Percentiles rank a stretch among this genome's conserved stretches.
These are phyloP conservation scores for Lactarius hatsudake DNA, from an alignment of 768 basidiomycete genomes.

Conservation along the genomic window DNA sequence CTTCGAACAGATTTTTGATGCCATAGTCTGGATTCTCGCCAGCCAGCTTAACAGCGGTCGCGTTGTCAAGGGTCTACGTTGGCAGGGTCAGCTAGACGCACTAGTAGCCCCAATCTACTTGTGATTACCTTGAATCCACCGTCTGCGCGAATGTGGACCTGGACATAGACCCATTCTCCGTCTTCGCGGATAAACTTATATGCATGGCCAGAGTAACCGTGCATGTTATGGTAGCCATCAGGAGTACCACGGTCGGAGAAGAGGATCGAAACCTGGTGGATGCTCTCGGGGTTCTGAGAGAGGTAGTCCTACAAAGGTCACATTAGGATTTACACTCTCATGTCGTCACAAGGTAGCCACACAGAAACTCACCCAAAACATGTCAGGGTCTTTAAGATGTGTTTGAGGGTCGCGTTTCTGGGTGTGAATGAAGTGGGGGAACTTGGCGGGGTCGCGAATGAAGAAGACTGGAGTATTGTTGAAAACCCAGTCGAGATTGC, in stretches of 20 bases:
- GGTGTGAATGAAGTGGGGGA: conserved; percentile 94
- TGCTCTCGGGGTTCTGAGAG: conserved; percentile 83
- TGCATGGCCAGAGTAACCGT: conserved; percentile 94
- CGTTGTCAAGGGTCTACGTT: conserved; percentile 63
- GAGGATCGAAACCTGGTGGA: conserved; percentile 85
- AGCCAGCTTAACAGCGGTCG: conserved; percentile 60
- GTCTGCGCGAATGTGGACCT: conserved; percentile 78
- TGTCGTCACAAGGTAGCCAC: neutral
- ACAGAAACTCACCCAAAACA: conserved; percentile 63
- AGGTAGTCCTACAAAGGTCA: conserved; percentile 70
- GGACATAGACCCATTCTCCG: conserved; percentile 81
- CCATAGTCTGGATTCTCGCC: conserved; percentile 86
- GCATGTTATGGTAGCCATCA: conserved; percentile 79
- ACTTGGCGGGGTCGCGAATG: conserved; percentile 83
- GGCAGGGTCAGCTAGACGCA: neutral
- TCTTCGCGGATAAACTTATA: conserved; percentile 85
- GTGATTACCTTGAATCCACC: conserved; percentile 72
- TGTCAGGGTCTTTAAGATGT: conserved; percentile 82
- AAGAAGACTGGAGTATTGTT: conserved; percentile 94
- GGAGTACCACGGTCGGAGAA: conserved; percentile 97
- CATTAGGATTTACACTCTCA: neutral
- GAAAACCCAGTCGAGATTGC: conserved; percentile 91
- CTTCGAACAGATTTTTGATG: conserved; percentile 70
- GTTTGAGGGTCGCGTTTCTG: conserved; percentile 91
- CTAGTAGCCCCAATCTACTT: neutral